These are phyloP conservation scores for Canna indica DNA, from an alignment of 176 grass and related monocot species.

Conservation along the genomic window DNA sequence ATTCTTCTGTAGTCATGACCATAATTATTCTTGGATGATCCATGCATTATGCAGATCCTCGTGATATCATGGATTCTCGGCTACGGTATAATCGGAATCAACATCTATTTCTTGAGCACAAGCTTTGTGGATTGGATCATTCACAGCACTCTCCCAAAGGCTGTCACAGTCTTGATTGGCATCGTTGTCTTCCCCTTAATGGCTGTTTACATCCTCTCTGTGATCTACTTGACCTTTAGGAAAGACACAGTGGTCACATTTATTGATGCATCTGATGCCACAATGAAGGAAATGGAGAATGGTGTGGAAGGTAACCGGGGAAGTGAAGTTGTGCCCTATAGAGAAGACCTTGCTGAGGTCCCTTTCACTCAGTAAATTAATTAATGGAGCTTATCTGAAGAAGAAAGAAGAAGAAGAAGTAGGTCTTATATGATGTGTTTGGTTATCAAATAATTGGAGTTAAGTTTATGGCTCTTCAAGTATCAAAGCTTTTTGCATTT, in stretches of 20 bases:
- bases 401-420: too few species aligned
- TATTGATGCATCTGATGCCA: constrained; percentile 18
- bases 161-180: constrained; percentile 35
- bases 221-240: constrained; percentile 46
- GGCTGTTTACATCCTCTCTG: constrained; percentile 35
- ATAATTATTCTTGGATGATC: background rate
- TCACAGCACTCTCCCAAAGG: constrained; percentile 47
- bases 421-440: too few species aligned
- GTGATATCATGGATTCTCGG: constrained; percentile 53
- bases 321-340: constrained; percentile 36
- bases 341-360: constrained; percentile 66
- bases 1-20: background rate
- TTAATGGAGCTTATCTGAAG: too few species aligned
- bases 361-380: constrained; percentile 41
- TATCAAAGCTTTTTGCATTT: too few species aligned
- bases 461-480: too few species aligned
- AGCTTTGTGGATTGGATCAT: constrained; percentile 45
- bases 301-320: constrained; percentile 1
- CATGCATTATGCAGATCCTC: constrained; percentile 32
- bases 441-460: too few species aligned
- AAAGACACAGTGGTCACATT: constrained; percentile 45
- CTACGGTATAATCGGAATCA: constrained; percentile 50
- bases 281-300: constrained; percentile 35
- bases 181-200: constrained; percentile 46
- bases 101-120: constrained; percentile 74